Evolutionary conservation across 495 filamentous ascomycete species (phyloP), one percentile per base, ranked within the genome.

Genomic region (Aspergillus sclerotiicarbonarius): DNA sequence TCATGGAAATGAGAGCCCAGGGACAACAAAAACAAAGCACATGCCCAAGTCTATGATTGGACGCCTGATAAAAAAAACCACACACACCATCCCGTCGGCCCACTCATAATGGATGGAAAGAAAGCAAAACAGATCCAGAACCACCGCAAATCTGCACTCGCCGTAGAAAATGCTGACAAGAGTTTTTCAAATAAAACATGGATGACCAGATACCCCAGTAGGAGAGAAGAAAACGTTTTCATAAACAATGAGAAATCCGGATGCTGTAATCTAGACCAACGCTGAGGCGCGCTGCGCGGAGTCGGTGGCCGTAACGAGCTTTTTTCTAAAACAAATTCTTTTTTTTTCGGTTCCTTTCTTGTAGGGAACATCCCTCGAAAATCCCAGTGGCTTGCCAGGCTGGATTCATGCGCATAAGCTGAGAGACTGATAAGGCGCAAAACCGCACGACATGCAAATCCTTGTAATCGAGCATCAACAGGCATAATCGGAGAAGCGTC

Each of bases 21-120:
- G 43, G 48, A 50, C 51, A 64, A 61, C 56, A 70, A 62, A 71
- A 67, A 70, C 64, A 57, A 62, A 65, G 66, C 62, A 76, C 73
- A 77, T 77, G 74, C 74, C 74, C 74, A 70, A 64, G 71, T 77
- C 74, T 77, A 77, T 77, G 62, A 69, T 69, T 71, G 70, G 74
- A 77, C 74, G 74, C 74, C 74, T 62, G 64, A 74, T 63, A 65
- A 75, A 73, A 65, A 65, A 75, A 73, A 65, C 67, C 72, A 70
- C 68, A 69, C 69, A 71, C 69, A 62, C 72, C 67, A 71, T 66
- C 65, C 71, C 67, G 61, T 70, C 72, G 61, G 61, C 65, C 68
- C 71, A 68, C 66, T 65, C 67, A 67, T 69, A 64, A 63, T 62
- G 63, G 63, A 58, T 59, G 64, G 52, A 64, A 62, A 54, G 56